phyloP scores from a whole-genome alignment of 305 asterid genomes.

The Fraxinus sp. region DNA sequence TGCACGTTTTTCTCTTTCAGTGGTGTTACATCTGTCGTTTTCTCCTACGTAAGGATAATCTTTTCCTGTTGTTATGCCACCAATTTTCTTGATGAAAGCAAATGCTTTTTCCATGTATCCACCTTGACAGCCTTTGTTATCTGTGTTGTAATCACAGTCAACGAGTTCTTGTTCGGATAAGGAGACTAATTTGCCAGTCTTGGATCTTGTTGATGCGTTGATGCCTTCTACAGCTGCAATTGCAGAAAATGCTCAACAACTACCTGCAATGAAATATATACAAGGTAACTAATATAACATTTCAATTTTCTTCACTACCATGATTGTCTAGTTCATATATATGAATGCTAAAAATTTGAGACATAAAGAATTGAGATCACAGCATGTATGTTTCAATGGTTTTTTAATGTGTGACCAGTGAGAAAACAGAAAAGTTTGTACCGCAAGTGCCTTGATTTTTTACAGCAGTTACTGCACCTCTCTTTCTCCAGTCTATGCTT shows the following conservation, averaged over 20 bases:
- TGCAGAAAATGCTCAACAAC: slow-evolving; percentile 59
- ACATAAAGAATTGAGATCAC: too few relatives aligned
- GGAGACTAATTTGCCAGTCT: slow-evolving; percentile 36
- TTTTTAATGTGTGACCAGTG: neutral
- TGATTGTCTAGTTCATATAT: neutral
- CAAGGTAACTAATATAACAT: neutral
- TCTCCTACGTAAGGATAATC: slow-evolving; percentile 51
- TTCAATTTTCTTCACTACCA: neutral
- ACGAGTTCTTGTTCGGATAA: slow-evolving; percentile 45
- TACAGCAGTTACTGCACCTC: slow-evolving; percentile 54
- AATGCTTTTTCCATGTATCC: slow-evolving; percentile 60
- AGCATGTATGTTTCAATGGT: neutral
- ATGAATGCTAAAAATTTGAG: neutral
- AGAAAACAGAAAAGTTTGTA: slow-evolving; percentile 20
- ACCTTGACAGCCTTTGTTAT: slow-evolving; percentile 43
- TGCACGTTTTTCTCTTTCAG: slow-evolving; percentile 24
- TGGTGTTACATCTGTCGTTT: slow-evolving; percentile 32
- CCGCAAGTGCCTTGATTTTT: slow-evolving; percentile 64
- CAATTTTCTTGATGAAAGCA: slow-evolving; percentile 45
- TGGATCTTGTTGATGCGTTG: slow-evolving; percentile 34
- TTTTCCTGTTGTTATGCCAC: slow-evolving; percentile 49
- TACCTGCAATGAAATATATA: slow-evolving; percentile 30
- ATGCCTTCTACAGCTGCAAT: slow-evolving; percentile 41
- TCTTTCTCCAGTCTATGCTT: slow-evolving; percentile 57
- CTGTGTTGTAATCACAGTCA: slow-evolving; percentile 33